Evolutionary conservation across 176 grass and related monocot species (phyloP), one percentile per base, ranked within the genome.

Genomic region (Typha latifolia): DNA sequence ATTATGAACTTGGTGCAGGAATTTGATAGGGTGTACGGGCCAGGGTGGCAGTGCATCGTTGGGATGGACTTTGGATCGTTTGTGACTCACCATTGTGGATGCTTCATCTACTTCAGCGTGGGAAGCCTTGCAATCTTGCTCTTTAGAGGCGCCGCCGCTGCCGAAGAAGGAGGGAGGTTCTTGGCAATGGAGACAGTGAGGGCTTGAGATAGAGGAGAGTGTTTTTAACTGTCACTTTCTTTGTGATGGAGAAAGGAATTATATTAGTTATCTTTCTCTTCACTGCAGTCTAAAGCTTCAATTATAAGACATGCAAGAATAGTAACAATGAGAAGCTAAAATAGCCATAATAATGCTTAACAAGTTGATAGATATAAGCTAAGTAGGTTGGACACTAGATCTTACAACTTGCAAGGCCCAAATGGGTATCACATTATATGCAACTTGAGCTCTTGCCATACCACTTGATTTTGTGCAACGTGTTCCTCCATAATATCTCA

Each of bases 31-130:
- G 68, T 49, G n/a, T 69, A 91, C 21, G 77, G 74, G 3, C 43
- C 84, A 14, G 77, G 77, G 49, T 86, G 80, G 84, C 77, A 84
- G 62, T 91, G 88, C 78, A 51, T 91, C 32, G 77, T 86, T 12
- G 88, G 84, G 2, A 86, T 74, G 0, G 62, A 75, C 79, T 86
- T 91, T 61, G 74, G 88, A 0, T 91, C 71, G 2, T 93, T 93
- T 55, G 76, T 88, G 53, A 93, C 79, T 5, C 82, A 93, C 53
- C 65, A 65, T 49, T 72, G 29, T 14, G 85, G 89, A 51, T 85
- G 79, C 53, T 93, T 88, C 72, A 78, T 93, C 71, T 82, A 88
- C 64, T 85, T 93, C 62, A 73, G 69, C 68, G 78, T 88, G n/a
- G 82, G 82, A 59, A 92, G 56, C 66, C 75, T 92, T 12, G 61